These are phyloP conservation scores for Cytospora leucostoma DNA, from an alignment of 2,329 filamentous ascomycete species.

Conservation along the genomic window DNA sequence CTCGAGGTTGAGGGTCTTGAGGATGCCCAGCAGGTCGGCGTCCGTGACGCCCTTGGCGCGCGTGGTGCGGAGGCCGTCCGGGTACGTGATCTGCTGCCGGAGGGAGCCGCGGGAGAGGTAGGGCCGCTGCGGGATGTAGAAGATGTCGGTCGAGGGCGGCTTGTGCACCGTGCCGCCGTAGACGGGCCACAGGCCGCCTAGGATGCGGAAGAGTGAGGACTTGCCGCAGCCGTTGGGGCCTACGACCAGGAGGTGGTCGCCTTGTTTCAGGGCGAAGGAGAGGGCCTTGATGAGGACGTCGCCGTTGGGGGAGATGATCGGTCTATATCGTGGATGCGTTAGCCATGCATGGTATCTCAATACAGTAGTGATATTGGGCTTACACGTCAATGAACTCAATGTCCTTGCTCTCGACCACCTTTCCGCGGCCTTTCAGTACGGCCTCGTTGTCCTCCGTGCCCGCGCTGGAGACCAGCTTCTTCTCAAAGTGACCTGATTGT, in stretches of 20 bases:
- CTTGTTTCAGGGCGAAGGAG: constrained; percentile 82
- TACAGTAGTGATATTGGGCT: constrained; percentile 34
- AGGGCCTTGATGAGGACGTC: constrained; percentile 85
- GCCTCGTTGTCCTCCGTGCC: constrained; percentile 79
- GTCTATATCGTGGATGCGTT: constrained; percentile 43
- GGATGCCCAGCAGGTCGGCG: constrained; percentile 73
- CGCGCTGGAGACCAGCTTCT: constrained; percentile 90
- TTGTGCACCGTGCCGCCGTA: constrained; percentile 94
- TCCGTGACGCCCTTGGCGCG: constrained; percentile 82
- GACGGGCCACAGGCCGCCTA: constrained; percentile 95
- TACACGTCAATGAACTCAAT: constrained; percentile 84
- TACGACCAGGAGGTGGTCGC: constrained; percentile 90
- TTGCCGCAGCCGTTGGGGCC: constrained; percentile 98
- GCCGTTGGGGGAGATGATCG: constrained; percentile 95
- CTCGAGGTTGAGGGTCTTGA: constrained; percentile 79
- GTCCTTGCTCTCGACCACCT: constrained; percentile 76
- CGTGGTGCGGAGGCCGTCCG: constrained; percentile 85
- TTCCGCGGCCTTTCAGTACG: constrained; percentile 79
- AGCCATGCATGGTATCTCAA: no score
- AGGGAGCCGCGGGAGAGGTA: constrained; percentile 90
- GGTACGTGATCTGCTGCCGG: constrained; percentile 97
- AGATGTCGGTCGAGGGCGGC: constrained; percentile 88
- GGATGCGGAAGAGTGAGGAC: constrained; percentile 91
- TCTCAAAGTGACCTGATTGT: constrained; percentile 86
- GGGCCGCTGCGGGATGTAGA: constrained; percentile 95